A percentile compares a stretch with the other conserved stretches of the same genome.
These are phyloP conservation scores for Linum lewisii DNA, from an alignment of 345 rosid genomes.

Conservation along the genomic window DNA sequence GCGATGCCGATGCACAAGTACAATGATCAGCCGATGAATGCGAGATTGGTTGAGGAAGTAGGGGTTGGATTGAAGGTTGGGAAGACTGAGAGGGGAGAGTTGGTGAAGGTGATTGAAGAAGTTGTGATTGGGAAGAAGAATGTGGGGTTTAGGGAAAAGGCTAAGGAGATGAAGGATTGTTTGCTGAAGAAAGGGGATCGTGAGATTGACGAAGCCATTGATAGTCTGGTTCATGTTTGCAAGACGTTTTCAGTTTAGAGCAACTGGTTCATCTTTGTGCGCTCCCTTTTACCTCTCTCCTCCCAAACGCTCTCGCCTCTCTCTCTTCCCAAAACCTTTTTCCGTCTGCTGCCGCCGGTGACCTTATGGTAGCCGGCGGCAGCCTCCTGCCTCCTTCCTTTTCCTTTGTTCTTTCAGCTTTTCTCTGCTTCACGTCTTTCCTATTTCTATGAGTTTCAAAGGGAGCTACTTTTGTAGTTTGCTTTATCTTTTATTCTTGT, in stretches of 20 bases:
- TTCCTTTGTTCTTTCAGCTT: no score
- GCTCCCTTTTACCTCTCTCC: no score
- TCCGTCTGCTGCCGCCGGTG: no score
- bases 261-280: no score
- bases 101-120: neutral
- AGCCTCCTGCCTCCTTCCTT: no score
- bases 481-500: no score
- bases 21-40: neutral
- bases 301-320: no score
- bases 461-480: no score
- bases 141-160: neutral
- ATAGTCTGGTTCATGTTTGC: neutral
- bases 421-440: no score
- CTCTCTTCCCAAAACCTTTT: no score
- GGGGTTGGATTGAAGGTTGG: neutral
- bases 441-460: no score
- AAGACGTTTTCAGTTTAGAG: neutral
- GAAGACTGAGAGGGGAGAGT: neutral
- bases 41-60: neutral
- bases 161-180: neutral
- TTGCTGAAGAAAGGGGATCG: neutral
- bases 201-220: neutral
- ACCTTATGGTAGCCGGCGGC: no score
- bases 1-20: neutral
- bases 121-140: neutral